Evolutionary conservation across 768 basidiomycete species (phyloP).

Genomic region (Tephrocybe sp.): DNA sequence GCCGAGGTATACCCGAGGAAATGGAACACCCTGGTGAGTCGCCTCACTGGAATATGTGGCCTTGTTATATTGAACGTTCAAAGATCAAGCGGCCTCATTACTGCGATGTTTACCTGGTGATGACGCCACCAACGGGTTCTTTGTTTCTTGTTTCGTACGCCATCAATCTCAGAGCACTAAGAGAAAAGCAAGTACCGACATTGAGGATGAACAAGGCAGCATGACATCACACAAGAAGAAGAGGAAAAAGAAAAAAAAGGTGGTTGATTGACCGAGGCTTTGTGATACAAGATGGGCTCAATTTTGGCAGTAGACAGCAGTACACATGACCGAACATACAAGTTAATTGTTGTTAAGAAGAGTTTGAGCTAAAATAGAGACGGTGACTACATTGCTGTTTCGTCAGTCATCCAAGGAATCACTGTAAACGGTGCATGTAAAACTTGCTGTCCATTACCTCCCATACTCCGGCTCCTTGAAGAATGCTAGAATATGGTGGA

Average conservation of each 20-base stretch:
- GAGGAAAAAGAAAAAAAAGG: constrained; percentile 18
- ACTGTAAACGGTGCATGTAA: constrained; percentile 11
- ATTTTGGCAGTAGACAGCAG: background rate
- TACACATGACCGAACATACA: background rate
- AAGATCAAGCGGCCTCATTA: constrained; percentile 53
- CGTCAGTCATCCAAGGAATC: constrained; percentile 16
- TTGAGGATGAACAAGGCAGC: constrained; percentile 12
- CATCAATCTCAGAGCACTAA: constrained; percentile 11
- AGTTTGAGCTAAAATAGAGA: constrained; percentile 11
- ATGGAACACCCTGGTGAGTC: constrained; percentile 51
- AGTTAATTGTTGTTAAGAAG: constrained; percentile 12
- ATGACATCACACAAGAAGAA: constrained; percentile 16
- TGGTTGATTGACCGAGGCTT: background rate
- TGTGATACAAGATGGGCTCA: too few relatives aligned
- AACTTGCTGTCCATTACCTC: constrained; percentile 19
- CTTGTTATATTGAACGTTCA: constrained; percentile 1
- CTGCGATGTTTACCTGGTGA: constrained; percentile 77
- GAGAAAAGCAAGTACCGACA: constrained; percentile 23
- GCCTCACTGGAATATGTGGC: background rate
- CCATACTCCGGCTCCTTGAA: constrained; percentile 9
- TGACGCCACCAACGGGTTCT: constrained; percentile 95
- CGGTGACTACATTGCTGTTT: constrained; percentile 15
- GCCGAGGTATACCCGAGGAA: constrained; percentile 72
- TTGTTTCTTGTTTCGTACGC: constrained; percentile 87
- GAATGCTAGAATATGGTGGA: constrained; percentile 9